Conservation (phyloP, 75 land plant species). For the Larix kaempferi region DNA sequence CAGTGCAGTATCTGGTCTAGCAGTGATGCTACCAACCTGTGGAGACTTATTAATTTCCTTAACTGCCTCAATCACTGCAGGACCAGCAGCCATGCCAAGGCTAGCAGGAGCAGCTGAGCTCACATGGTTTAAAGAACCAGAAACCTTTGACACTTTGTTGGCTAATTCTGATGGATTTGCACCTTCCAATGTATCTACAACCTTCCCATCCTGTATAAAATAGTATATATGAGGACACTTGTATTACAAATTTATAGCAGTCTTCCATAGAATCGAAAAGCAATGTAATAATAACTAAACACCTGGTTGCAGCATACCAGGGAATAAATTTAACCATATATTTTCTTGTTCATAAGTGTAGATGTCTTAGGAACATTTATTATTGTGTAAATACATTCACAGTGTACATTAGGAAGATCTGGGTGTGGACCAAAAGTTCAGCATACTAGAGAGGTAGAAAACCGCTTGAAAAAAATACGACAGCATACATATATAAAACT, state of each 20-base stretch:
- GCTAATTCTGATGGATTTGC: slow-evolving; percentile 92
- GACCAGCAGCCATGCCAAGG: slow-evolving; percentile 67
- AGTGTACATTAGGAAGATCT: too few species aligned
- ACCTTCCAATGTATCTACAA: slow-evolving; percentile 85
- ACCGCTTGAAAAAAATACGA: too few species aligned
- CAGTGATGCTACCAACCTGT: slow-evolving; percentile 3
- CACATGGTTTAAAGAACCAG: slow-evolving; percentile 37
- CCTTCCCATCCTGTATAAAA: slow-evolving; percentile 74
- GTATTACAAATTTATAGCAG: neutral
- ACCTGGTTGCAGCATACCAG: too few species aligned
- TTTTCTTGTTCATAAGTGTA: too few species aligned
- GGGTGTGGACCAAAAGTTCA: too few species aligned
- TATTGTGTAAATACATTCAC: too few species aligned
- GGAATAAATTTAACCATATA: neutral
- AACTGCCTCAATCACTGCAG: slow-evolving; percentile 55
- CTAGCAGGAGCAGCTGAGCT: slow-evolving; percentile 78
- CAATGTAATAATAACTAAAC: neutral
- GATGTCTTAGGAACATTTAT: too few species aligned
- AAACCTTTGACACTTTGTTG: slow-evolving; percentile 82
- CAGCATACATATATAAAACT: too few species aligned
- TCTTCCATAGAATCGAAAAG: neutral
- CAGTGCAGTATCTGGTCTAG: slow-evolving; percentile 19
- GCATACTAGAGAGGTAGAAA: too few species aligned
- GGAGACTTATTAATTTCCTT: slow-evolving; percentile 39
- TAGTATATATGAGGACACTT: slow-evolving; percentile 3